These are phyloP conservation scores for Sequoia sempervirens DNA, from an alignment of 75 land plant species.

Conservation along the genomic window DNA sequence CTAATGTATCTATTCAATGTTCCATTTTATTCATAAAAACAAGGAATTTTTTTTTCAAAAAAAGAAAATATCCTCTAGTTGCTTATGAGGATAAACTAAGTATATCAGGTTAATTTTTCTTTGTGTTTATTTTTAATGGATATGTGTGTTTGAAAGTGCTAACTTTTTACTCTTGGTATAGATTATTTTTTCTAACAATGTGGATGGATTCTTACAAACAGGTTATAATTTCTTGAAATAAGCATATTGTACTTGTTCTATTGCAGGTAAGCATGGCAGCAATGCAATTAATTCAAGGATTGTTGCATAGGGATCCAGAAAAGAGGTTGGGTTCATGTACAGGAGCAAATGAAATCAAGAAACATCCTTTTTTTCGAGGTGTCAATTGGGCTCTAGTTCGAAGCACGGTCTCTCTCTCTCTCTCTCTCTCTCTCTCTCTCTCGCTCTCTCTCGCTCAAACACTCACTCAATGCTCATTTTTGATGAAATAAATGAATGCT, in stretches of 20 bases:
- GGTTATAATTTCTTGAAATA: not conserved
- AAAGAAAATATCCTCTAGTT: not conserved
- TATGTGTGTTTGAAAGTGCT: not conserved
- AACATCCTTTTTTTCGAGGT: constrained; percentile 81
- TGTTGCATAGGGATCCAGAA: constrained; percentile 70
- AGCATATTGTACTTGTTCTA: not conserved
- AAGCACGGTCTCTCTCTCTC: constrained; percentile 56
- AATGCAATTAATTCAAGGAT: constrained; percentile 72
- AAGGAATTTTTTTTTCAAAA: not conserved
- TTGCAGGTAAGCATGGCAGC: constrained; percentile 81
- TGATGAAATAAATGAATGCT: not conserved
- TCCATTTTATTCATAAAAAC: not conserved
- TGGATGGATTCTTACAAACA: not conserved
- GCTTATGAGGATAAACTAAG: not conserved
- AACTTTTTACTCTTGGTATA: not conserved
- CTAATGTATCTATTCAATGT: not conserved
- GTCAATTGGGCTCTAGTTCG: constrained; percentile 96
- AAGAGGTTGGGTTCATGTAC: constrained; percentile 68
- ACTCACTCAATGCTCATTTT: not conserved
- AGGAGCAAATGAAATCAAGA: constrained; percentile 88
- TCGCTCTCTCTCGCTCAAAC: not conserved
- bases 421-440: not conserved
- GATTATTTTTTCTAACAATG: not conserved
- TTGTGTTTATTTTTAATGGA: not conserved
- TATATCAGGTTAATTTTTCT: not conserved